Base-by-base conservation (phyloP, 2,329 filamentous ascomycete genomes). In the Sarocladium strictum region DNA sequence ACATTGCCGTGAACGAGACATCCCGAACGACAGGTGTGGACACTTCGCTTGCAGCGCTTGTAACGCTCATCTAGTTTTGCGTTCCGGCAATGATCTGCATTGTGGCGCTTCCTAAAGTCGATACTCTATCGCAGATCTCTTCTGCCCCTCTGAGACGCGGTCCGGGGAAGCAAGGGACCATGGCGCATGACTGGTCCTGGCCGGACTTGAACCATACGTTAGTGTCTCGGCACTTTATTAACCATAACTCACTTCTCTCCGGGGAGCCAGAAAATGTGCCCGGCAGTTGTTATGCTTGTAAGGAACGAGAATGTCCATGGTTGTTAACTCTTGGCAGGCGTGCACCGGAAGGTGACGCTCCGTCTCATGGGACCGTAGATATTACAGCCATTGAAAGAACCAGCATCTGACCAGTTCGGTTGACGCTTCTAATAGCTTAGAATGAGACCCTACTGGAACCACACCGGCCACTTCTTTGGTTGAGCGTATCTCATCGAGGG, bases 101-200 rank as follows among this genome's bases (percentile, higher is more conserved):
- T 27, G 43, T 33, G 47, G 29, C 47, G 47, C 47, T 51, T 51
- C 47, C 29, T 15, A 33, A 51, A 33, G 14, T 21, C 27, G 47
- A 35, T 33, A 51, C 14, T 19, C 9, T 32, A 33, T 51, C 47
- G 47, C 47, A 51, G 47, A 51, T 51, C 47, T 51, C 3, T 6
- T 17, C 5, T 51, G 9, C 10, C 47, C 17, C 47, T 27, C 17
- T 17, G n/a, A 5, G 27, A 21, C 9, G 27, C 47, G 21, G 47
- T 27, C 27, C 35, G 47, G 47, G 47, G 29, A 51, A 51, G 17
- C 27, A 23, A 9, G 40, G 11, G 14, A 45, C 17, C 9, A 15
- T 23, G 4, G 7, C 23, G 7, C 5, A 33, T 51, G 23, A 21
- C 47, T 3, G 24, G 24, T 47, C 3, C 43, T 21, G 14, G 14